Percentiles rank a stretch among this genome's conserved stretches.
phyloP scores from a whole-genome alignment of 2,329 filamentous ascomycete species.

The Colletotrichum lupini region DNA sequence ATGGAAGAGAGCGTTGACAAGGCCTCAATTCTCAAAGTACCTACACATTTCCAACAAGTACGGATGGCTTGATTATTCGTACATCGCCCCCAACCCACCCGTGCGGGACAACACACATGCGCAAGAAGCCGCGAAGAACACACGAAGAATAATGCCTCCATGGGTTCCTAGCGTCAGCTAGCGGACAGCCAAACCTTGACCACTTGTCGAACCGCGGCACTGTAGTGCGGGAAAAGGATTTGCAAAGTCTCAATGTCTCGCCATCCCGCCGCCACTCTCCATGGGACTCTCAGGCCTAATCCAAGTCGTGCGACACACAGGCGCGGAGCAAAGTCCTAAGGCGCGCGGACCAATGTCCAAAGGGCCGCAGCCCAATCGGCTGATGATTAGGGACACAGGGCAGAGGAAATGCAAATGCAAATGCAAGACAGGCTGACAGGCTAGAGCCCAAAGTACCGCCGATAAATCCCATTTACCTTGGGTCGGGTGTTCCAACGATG shows the following conservation, averaged over 20 bases:
- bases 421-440: not conserved
- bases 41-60: not conserved
- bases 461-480: constrained; percentile 1
- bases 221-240: not conserved
- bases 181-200: not conserved
- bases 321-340: constrained; percentile 14
- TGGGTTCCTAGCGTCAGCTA: not conserved
- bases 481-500: constrained; percentile 1
- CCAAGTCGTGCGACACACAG: constrained; percentile 26
- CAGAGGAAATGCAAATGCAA: constrained; percentile 10
- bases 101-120: constrained; percentile 21
- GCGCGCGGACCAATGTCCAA: constrained; percentile 14
- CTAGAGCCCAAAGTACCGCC: constrained; percentile 17
- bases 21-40: no score
- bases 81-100: constrained; percentile 1
- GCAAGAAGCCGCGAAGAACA: constrained; percentile 30
- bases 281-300: constrained; percentile 1
- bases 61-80: not conserved
- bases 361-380: constrained; percentile 8
- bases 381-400: not conserved
- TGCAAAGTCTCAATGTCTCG: not conserved
- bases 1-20: not conserved
- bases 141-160: constrained; percentile 19
- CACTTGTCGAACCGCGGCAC: not conserved
- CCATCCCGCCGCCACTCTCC: not conserved